Percentiles rank a stretch among this genome's conserved stretches.
These are phyloP conservation scores for Chaetomium sp. DNA, from an alignment of 2,329 filamentous ascomycete species.

Conservation along the genomic window DNA sequence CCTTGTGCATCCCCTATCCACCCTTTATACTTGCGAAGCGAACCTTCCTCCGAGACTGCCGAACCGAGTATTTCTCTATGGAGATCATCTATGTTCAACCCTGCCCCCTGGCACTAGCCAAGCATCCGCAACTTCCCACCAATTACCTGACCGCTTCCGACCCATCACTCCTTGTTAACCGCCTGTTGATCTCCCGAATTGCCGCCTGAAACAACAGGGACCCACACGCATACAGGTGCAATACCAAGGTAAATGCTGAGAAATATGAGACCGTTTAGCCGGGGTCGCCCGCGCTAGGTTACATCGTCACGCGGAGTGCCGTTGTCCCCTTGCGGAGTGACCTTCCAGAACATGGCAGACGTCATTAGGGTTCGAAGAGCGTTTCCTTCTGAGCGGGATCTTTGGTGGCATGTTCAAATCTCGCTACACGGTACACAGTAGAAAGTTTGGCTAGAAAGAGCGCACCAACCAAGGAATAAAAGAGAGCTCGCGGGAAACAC, in stretches of 20 bases:
- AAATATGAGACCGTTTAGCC: conserved; percentile 17
- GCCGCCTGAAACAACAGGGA: conserved; percentile 25
- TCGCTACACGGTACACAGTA: too few species aligned
- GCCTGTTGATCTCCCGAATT: conserved; percentile 27
- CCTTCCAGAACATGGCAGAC: neutral
- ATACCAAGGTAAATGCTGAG: conserved; percentile 12
- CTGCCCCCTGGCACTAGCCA: conserved; percentile 1
- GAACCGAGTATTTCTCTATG: conserved; percentile 19
- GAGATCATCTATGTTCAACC: conserved; percentile 13
- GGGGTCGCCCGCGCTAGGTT: conserved; percentile 3
- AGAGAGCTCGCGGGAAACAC: neutral
- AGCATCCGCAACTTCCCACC: conserved; percentile 16
- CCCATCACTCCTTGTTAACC: neutral
- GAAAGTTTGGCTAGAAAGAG: neutral
- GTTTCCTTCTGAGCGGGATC: neutral
- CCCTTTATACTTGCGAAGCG: neutral
- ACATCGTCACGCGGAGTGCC: neutral
- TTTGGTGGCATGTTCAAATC: neutral
- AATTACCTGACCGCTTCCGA: conserved; percentile 9
- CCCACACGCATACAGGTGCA: conserved; percentile 18
- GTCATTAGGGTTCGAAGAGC: neutral
- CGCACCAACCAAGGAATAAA: neutral
- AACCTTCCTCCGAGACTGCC: conserved; percentile 22
- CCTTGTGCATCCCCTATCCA: conserved; percentile 2
- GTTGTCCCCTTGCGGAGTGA: neutral